Evolutionary conservation across 2,329 filamentous ascomycete species (phyloP), one percentile per base, ranked within the genome.

Genomic region (Cladophialophora yegresii): DNA sequence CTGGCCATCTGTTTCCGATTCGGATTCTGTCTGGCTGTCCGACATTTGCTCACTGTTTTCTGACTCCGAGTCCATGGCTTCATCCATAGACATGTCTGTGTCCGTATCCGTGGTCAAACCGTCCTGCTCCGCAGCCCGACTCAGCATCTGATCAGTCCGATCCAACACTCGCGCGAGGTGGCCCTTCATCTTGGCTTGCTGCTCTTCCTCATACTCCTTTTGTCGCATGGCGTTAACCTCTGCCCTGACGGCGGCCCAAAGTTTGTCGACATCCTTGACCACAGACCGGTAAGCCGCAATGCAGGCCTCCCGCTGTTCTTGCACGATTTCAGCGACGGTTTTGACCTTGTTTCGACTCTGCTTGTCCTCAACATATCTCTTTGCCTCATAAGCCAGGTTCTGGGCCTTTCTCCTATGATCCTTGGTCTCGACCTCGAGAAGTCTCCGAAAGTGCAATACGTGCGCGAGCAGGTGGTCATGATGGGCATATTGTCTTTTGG

Each of bases 381-480:
- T 70, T 2, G 70, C 70, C 61, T 71, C 70, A 36, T 71, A 36
- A 9, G 70, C 70, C 3, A 72, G 30, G 13, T 63, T 54, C 58
- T 71, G 64, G 2, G 70, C 70, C 56, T 66, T 66, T 36, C 58
- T 62, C 51, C 33, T 63, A 49, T 72, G 88, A 82, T 71, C 90
- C 91, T 51, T 90, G 89, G 72, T 91, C 75, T 99, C 95, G 63
- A 87, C 85, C 2, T 88, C 78, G 79, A 98, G 85, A 40, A 98
- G 82, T 71, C 87, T 90, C 54, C 91, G 87, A 71, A 98, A 93
- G 71, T 93, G 89, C 12, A 89, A 74, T 64, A 90, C 88, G 66
- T 96, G 93, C 54, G 88, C 88, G 53, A 90, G 82, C 59, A 98
- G 83, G 74, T 98, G 91, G 73, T 98, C 93, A 73, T 87, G 85